Conservation (phyloP, 2,329 filamentous ascomycete genomes). For the Bimuria novae-zelandiae region DNA sequence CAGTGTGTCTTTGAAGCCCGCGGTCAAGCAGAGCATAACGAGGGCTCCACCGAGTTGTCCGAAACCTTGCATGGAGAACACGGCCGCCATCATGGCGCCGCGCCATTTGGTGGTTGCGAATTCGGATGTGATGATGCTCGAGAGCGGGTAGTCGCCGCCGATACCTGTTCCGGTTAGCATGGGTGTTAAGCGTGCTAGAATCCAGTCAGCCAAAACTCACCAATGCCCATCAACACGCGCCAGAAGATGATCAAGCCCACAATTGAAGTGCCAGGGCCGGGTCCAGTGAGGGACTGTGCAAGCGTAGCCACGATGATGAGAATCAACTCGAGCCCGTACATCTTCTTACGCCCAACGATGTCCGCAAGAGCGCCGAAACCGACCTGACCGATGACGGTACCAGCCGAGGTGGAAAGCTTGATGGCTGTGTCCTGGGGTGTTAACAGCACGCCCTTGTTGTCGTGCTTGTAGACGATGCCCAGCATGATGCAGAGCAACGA, state of each 20-base stretch:
- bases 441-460: conserved; percentile 54
- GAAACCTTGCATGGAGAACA: conserved; percentile 51
- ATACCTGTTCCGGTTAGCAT: conserved; percentile 33
- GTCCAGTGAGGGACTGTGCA: conserved; percentile 41
- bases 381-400: conserved; percentile 82
- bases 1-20: conserved; percentile 39
- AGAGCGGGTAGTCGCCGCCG: conserved; percentile 80
- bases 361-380: conserved; percentile 69
- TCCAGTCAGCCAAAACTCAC: conserved; percentile 16
- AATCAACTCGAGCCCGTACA: conserved; percentile 68
- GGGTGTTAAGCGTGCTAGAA: conserved; percentile 43
- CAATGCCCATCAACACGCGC: conserved; percentile 49
- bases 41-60: conserved; percentile 47
- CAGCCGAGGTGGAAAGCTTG: conserved; percentile 82
- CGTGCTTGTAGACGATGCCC: conserved; percentile 75
- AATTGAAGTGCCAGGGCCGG: conserved; percentile 42
- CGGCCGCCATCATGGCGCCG: conserved; percentile 50
- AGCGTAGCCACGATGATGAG: conserved; percentile 48
- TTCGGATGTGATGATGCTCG: conserved; percentile 75
- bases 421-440: conserved; percentile 77
- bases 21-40: conserved; percentile 39
- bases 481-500: conserved; percentile 62
- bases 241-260: conserved; percentile 48
- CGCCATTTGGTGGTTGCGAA: conserved; percentile 49
- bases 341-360: conserved; percentile 76